Evolutionary conservation across 441 rosid species (phyloP).

Genomic region (Euphorbia celastroides): DNA sequence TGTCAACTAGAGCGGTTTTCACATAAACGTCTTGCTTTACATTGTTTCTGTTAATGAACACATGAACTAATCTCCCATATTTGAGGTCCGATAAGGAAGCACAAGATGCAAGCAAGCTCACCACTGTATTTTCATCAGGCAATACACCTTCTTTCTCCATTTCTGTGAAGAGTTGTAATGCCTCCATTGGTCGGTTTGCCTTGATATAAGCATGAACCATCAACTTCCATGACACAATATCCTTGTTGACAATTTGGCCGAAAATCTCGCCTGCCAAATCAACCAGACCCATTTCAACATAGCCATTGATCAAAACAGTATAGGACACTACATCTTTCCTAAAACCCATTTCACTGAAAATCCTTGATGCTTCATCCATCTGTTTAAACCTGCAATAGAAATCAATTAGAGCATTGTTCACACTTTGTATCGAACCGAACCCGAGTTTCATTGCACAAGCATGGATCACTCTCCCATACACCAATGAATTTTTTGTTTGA

Average conservation of each 20-base stretch:
- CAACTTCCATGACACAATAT: conserved; percentile 26
- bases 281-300: conserved; percentile 21
- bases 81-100: conserved; percentile 24
- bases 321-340: conserved; percentile 19
- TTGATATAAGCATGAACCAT: conserved; percentile 27
- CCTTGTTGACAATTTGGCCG: conserved; percentile 19
- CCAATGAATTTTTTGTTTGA: background rate
- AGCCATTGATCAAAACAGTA: conserved; percentile 30
- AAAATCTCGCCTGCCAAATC: conserved; percentile 24
- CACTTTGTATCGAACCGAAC: conserved; percentile 10
- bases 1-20: conserved; percentile 26
- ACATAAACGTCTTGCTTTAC: conserved; percentile 22
- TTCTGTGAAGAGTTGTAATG: conserved; percentile 24
- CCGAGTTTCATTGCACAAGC: conserved; percentile 23
- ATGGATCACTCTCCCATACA: conserved; percentile 23
- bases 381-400: conserved; percentile 24
- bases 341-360: conserved; percentile 17
- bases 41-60: conserved; percentile 16
- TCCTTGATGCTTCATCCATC: conserved; percentile 16
- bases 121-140: conserved; percentile 26
- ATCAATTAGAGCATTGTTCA: conserved; percentile 27
- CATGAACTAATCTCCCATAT: conserved; percentile 22
- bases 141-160: conserved; percentile 17
- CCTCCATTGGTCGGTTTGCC: conserved; percentile 16
- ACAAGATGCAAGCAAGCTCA: conserved; percentile 27